Base-by-base conservation (phyloP, 2,329 filamentous ascomycete genomes). In the Aspergillaceae sp. region DNA sequence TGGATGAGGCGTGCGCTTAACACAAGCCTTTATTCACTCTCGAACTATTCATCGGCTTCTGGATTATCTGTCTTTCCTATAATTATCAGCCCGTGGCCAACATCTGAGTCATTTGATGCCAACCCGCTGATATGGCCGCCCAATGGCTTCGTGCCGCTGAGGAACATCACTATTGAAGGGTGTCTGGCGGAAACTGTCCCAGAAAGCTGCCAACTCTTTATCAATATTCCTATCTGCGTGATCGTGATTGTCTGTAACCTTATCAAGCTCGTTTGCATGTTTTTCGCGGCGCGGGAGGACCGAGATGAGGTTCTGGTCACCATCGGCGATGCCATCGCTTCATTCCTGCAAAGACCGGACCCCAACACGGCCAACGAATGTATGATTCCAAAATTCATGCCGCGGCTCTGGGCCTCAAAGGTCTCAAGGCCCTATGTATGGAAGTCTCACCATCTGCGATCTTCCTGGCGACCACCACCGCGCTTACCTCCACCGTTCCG, bases 271-370 rank as follows among this genome's bases (percentile, higher is more conserved):
- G 42, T 26, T 7, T 47, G 42, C 29, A 50, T 50, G 35, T 26
- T 47, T 19, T 10, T 44, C 3, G 33, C 11, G 7, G 34, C 45
- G 5, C 19, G 32, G 4, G 19, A 42, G 4, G 10, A 32, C 7
- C 41, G 41, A 27, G 40, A 47, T 10, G 34, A 33, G 9, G 41
- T 44, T 4, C 34, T 47, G 7, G 27, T 37, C 10, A 67, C 64
- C 1, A 53, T 64, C 5, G 66, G 66, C 8, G 66, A 69, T 49
- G 63, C 60, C 2, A 57, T 69, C 10, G 52, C 59, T n/a, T 68
- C 65, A 0, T 70, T 69, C 43, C 48, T 68, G 4, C 49, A 50
- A 27, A 30, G 51, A 4, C 59, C 58, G 0, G 67, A 70, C 48
- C 27, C 10, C 3, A n/a, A 5, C 28, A 41, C 40, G 10, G 28